Evolutionary conservation across 1,139 yeast genomes (phyloP).

Genomic region (Yamadazyma atmosphaerica): DNA sequence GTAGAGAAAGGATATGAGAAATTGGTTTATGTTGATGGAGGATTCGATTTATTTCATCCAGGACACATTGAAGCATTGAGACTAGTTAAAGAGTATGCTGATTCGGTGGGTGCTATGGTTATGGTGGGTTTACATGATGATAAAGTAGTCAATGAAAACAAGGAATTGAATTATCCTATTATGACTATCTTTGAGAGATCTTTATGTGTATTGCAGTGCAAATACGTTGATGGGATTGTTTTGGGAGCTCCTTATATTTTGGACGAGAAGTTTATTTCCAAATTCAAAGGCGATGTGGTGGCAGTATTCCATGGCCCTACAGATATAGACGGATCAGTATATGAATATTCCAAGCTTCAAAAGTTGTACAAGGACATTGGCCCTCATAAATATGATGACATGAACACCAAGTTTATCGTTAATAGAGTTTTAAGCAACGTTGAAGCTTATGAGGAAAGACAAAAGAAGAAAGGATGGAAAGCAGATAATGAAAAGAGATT

Average conservation of each 20-base stretch:
- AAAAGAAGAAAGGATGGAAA: conserved; percentile 77
- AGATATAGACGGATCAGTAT: conserved; percentile 39
- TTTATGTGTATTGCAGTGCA: conserved; percentile 84
- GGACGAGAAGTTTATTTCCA: conserved; percentile 35
- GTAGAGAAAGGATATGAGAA: conserved; percentile 23
- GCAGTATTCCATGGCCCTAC: conserved; percentile 69
- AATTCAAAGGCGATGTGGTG: conserved; percentile 40
- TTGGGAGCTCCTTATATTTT: conserved; percentile 68
- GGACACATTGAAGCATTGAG: conserved; percentile 81
- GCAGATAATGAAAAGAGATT: conserved; percentile 37
- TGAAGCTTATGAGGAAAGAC: conserved; percentile 74
- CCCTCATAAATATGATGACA: conserved; percentile 55
- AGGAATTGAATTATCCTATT: conserved; percentile 74
- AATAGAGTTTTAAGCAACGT: conserved; percentile 65
- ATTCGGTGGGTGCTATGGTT: conserved; percentile 42
- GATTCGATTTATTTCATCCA: conserved; percentile 89
- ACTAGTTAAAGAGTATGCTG: conserved; percentile 40
- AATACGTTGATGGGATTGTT: conserved; percentile 75
- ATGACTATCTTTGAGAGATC: conserved; percentile 88
- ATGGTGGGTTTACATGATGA: conserved; percentile 76
- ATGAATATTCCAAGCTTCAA: conserved; percentile 32
- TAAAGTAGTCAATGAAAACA: conserved; percentile 51
- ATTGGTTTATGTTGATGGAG: conserved; percentile 72
- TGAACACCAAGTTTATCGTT: conserved; percentile 67
- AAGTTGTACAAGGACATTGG: conserved; percentile 49